These are phyloP conservation scores for Gnetum montanum DNA, from an alignment of 75 land plant species.

Conservation along the genomic window DNA sequence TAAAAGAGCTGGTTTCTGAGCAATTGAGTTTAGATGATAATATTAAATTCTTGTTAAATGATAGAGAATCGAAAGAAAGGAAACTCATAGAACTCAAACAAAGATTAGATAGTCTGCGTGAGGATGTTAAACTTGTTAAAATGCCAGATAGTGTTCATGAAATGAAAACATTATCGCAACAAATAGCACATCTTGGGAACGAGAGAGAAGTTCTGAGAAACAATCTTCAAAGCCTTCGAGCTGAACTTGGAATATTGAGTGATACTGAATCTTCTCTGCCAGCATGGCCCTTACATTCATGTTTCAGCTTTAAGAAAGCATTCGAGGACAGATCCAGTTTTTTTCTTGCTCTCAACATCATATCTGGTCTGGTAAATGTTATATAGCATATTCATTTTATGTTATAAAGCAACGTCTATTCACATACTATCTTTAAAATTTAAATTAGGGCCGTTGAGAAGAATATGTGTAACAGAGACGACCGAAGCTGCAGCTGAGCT, in stretches of 20 bases:
- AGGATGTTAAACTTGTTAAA: neutral
- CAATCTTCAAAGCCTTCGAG: neutral
- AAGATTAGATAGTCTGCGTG: neutral
- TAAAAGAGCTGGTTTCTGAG: slow-evolving; percentile 7
- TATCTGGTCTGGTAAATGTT: slow-evolving; percentile 13
- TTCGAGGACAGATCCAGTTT: slow-evolving; percentile 5
- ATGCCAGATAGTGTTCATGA: neutral
- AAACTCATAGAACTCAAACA: neutral
- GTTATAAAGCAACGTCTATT: neutral
- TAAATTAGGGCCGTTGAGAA: slow-evolving; percentile 10
- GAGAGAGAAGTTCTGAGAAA: slow-evolving; percentile 7
- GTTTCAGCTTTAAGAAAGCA: slow-evolving; percentile 15
- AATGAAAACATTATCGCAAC: slow-evolving; percentile 2
- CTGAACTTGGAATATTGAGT: slow-evolving; percentile 14
- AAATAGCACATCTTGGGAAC: slow-evolving; percentile 1
- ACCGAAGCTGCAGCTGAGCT: slow-evolving; percentile 14
- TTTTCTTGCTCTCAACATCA: slow-evolving; percentile 14
- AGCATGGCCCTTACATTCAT: slow-evolving; percentile 21
- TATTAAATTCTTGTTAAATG: neutral
- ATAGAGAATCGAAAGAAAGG: slow-evolving; percentile 6
- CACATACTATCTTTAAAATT: neutral
- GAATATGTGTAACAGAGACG: slow-evolving; percentile 13
- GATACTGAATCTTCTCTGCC: slow-evolving; percentile 10
- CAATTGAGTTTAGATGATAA: neutral
- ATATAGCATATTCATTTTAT: neutral